Evolutionary conservation across 108 stramenopile genomes (phyloP).

Genomic region (Fragilaria radians): DNA sequence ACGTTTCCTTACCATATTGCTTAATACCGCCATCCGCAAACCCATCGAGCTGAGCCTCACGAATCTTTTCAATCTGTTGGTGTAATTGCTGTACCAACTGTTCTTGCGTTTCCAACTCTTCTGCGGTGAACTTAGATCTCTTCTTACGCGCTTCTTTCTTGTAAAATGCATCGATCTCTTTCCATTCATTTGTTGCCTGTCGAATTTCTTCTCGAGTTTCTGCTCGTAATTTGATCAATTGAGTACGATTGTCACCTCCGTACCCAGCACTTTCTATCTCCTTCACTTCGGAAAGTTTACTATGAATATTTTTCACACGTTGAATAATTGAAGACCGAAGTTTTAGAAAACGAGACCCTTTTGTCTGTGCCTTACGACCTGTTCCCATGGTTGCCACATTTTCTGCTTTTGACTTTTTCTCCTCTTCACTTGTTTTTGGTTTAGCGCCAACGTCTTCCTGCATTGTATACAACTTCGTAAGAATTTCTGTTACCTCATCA

Average conservation of each 20-base stretch:
- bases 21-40: conserved; percentile 14
- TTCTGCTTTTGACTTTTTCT: conserved; percentile 56
- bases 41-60: conserved; percentile 63
- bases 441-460: conserved; percentile 84
- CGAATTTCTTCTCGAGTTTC: conserved; percentile 71
- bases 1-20: not conserved
- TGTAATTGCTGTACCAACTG: conserved; percentile 64
- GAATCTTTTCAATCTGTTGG: conserved; percentile 76
- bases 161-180: conserved; percentile 68
- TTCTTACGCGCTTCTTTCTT: conserved; percentile 83
- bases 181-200: conserved; percentile 75
- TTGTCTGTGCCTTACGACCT: conserved; percentile 57
- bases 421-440: conserved; percentile 60
- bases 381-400: conserved; percentile 62
- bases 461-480: conserved; percentile 78
- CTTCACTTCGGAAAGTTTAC: conserved; percentile 42
- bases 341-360: conserved; percentile 72
- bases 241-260: conserved; percentile 64
- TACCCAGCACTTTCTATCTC: conserved; percentile 40
- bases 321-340: conserved; percentile 69
- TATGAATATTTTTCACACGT: conserved; percentile 51
- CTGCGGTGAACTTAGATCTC: conserved; percentile 74
- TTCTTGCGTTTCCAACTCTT: conserved; percentile 77
- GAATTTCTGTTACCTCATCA: conserved; percentile 71
- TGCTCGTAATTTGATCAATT: conserved; percentile 70